Percentiles rank a stretch among this genome's conserved stretches.
phyloP scores from a whole-genome alignment of 177 flowering plant species.

The Tripterygium wilfordii region DNA sequence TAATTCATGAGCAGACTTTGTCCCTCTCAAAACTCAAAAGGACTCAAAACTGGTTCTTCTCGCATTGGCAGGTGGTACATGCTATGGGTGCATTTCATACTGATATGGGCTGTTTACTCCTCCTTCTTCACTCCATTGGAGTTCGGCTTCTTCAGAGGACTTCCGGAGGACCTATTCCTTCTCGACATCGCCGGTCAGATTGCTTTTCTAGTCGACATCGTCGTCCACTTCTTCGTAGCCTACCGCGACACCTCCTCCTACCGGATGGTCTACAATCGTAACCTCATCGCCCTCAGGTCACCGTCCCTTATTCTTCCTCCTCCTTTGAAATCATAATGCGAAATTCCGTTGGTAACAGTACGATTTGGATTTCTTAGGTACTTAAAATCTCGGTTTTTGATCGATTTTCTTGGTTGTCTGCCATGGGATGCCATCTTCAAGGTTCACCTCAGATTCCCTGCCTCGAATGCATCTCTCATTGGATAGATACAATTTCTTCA shows the following conservation, averaged over 20 bases:
- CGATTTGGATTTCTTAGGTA: too few relatives aligned
- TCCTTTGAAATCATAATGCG: not conserved
- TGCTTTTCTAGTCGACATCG: slow-evolving; percentile 60
- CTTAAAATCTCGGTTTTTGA: slow-evolving; percentile 48
- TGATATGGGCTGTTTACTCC: slow-evolving; percentile 76
- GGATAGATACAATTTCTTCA: not conserved
- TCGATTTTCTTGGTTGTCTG: slow-evolving; percentile 63
- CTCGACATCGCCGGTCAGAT: slow-evolving; percentile 72
- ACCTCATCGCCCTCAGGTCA: slow-evolving; percentile 52
- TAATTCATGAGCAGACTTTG: not conserved
- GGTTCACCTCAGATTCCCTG: slow-evolving; percentile 17
- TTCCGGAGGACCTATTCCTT: slow-evolving; percentile 50
- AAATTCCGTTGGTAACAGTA: too few relatives aligned
- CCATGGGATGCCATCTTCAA: slow-evolving; percentile 72
- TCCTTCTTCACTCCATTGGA: slow-evolving; percentile 80
- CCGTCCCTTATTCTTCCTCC: not conserved
- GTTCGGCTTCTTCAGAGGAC: slow-evolving; percentile 77
- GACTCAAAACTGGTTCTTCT: too few relatives aligned
- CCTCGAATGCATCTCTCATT: not conserved
- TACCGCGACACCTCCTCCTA: slow-evolving; percentile 54
- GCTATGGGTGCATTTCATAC: slow-evolving; percentile 53
- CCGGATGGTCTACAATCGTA: slow-evolving; percentile 34
- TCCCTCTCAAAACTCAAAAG: too few relatives aligned
- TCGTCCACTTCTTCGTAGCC: slow-evolving; percentile 52
- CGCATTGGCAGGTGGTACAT: slow-evolving; percentile 67